phyloP scores from a whole-genome alignment of 257 asterid species.

The Solanum pennellii region DNA sequence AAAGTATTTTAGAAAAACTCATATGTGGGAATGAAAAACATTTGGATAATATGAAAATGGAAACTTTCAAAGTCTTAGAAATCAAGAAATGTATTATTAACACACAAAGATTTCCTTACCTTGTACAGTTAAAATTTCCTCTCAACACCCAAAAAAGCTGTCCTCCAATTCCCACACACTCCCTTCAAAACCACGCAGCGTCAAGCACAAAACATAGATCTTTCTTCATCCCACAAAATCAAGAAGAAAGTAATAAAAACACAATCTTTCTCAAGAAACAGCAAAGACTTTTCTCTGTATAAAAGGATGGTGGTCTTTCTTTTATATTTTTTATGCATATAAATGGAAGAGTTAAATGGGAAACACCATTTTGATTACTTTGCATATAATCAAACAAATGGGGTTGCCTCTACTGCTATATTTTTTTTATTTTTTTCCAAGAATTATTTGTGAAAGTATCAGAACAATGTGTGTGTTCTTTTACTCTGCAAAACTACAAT shows the following conservation, averaged over 20 bases:
- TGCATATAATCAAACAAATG: not conserved
- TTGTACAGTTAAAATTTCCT: not conserved
- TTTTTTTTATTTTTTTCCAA: too few relatives aligned
- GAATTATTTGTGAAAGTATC: not conserved
- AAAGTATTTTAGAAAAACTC: not conserved
- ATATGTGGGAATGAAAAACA: not conserved
- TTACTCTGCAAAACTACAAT: not conserved
- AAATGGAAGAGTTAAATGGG: not conserved
- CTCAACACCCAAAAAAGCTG: conserved; percentile 6
- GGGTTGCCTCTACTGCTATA: not conserved
- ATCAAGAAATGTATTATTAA: conserved; percentile 16
- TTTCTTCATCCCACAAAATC: conserved; percentile 24
- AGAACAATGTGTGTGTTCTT: not conserved
- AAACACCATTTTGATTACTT: conserved; percentile 4
- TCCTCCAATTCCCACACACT: conserved; percentile 15
- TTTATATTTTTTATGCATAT: not conserved
- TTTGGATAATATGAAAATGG: conserved; percentile 7
- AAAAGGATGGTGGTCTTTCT: not conserved
- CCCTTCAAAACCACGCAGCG: conserved; percentile 55
- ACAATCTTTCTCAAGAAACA: not conserved
- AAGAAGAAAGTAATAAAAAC: not conserved
- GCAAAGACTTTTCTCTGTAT: not conserved
- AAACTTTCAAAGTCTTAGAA: conserved; percentile 29
- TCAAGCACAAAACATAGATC: conserved; percentile 70
- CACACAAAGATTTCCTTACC: conserved; percentile 12